Percentiles rank a stretch among this genome's conserved stretches.
Evolutionary conservation across 106 monocot species (phyloP).

Genomic region (Platanthera zijinensis): DNA sequence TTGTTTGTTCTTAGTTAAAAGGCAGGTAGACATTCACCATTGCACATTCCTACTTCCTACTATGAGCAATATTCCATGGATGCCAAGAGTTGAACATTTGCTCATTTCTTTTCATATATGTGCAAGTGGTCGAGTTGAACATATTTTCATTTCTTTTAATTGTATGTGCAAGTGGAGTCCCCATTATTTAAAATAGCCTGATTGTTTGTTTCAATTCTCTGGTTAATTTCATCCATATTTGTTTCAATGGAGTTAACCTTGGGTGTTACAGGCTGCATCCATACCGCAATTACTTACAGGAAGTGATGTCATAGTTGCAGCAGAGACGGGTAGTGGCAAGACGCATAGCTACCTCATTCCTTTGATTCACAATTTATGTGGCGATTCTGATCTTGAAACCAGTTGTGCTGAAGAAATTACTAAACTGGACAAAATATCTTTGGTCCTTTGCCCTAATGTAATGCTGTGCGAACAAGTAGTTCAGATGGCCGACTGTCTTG

Average conservation of each 20-base stretch:
- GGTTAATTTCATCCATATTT: not conserved
- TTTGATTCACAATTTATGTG: conserved; percentile 56
- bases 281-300: conserved; percentile 76
- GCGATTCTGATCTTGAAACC: conserved; percentile 10
- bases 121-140: not conserved
- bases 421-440: conserved; percentile 19
- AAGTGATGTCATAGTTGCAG: conserved; percentile 81
- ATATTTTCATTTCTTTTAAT: not conserved
- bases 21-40: not conserved
- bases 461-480: conserved; percentile 97
- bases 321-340: conserved; percentile 97
- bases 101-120: not conserved
- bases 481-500: conserved; percentile 66
- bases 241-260: not conserved
- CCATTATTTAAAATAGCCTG: not conserved
- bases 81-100: not conserved
- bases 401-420: conserved; percentile 6
- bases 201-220: not conserved
- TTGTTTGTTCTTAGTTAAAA: not conserved
- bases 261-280: conserved; percentile 60
- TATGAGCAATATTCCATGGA: not conserved
- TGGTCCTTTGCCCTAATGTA: conserved; percentile 93
- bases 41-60: not conserved
- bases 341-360: conserved; percentile 92
- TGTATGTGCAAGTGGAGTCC: not conserved